Conservation (phyloP, 495 filamentous ascomycete genomes). For the Aspergillus panamensis region DNA sequence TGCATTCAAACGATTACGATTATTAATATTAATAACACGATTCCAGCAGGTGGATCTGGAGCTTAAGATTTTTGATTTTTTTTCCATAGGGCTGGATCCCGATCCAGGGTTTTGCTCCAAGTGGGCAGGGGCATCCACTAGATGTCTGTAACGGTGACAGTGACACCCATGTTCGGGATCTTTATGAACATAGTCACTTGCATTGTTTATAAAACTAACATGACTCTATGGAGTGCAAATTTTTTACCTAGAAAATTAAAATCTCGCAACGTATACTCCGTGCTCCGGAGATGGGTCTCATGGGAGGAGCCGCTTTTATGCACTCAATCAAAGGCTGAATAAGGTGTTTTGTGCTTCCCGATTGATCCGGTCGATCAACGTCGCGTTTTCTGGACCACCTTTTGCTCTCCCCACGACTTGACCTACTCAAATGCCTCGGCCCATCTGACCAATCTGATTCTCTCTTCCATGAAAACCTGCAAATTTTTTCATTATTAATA, state of each 20-base stretch:
- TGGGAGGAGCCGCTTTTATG: conserved; percentile 3
- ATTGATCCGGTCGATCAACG: conserved; percentile 14
- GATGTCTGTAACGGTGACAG: too few relatives aligned
- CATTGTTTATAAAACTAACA: too few relatives aligned
- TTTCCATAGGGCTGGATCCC: too few relatives aligned
- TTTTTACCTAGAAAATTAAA: not conserved
- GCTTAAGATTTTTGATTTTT: too few relatives aligned
- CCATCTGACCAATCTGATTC: not conserved
- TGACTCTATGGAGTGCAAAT: not conserved
- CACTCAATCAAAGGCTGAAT: conserved; percentile 5
- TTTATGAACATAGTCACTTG: too few relatives aligned
- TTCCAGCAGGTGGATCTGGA: too few relatives aligned
- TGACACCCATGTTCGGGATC: too few relatives aligned
- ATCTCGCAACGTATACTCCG: too few relatives aligned
- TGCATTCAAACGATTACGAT: too few relatives aligned
- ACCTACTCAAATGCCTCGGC: not conserved
- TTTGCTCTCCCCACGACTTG: not conserved
- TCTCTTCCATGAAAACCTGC: not conserved
- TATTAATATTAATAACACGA: too few relatives aligned
- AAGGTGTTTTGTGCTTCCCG: conserved; percentile 16
- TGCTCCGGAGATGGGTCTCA: not conserved
- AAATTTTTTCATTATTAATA: not conserved
- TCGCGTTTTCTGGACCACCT: not conserved
- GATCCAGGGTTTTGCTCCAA: too few relatives aligned
- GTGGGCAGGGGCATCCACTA: too few relatives aligned